Conservation (phyloP, 1,284 basidiomycete species). For the Coniophora puteana region DNA sequence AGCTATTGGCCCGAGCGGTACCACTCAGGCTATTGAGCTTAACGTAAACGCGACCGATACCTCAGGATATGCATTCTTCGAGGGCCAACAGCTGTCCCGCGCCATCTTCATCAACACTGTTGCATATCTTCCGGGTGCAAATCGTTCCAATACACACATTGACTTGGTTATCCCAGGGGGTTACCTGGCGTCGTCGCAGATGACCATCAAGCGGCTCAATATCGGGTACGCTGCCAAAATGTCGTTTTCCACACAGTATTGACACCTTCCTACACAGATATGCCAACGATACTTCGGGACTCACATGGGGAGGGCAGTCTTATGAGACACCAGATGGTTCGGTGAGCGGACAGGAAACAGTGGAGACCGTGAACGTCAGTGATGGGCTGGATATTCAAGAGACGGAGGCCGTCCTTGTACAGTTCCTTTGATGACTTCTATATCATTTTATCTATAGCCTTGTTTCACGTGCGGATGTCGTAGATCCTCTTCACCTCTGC, state of each 20-base stretch:
- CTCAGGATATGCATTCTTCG: slow-evolving; percentile 63
- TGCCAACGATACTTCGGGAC: slow-evolving; percentile 50
- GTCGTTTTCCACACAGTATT: neutral
- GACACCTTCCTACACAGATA: slow-evolving; percentile 30
- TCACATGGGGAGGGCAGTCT: slow-evolving; percentile 64
- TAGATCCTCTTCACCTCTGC: slow-evolving; percentile 22
- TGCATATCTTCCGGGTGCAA: slow-evolving; percentile 42
- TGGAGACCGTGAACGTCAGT: slow-evolving; percentile 33
- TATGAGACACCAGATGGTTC: slow-evolving; percentile 55
- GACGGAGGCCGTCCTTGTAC: slow-evolving; percentile 50
- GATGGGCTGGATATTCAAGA: slow-evolving; percentile 49
- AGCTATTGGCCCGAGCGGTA: slow-evolving; percentile 36
- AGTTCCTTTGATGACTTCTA: slow-evolving; percentile 21
- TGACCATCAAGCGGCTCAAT: slow-evolving; percentile 41
- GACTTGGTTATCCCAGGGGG: slow-evolving; percentile 33
- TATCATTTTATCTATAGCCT: neutral
- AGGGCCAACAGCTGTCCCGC: slow-evolving; percentile 38
- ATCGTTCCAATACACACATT: slow-evolving; percentile 40
- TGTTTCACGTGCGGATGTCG: slow-evolving; percentile 1
- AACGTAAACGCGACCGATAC: slow-evolving; percentile 43
- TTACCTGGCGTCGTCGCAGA: slow-evolving; percentile 14
- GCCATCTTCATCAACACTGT: slow-evolving; percentile 56
- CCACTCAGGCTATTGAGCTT: slow-evolving; percentile 49
- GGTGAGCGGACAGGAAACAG: slow-evolving; percentile 35
- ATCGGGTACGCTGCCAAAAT: slow-evolving; percentile 35